Percentiles rank a stretch among this genome's conserved stretches.
Evolutionary conservation across 768 basidiomycete genomes (phyloP).

Genomic region (Russula emetica): DNA sequence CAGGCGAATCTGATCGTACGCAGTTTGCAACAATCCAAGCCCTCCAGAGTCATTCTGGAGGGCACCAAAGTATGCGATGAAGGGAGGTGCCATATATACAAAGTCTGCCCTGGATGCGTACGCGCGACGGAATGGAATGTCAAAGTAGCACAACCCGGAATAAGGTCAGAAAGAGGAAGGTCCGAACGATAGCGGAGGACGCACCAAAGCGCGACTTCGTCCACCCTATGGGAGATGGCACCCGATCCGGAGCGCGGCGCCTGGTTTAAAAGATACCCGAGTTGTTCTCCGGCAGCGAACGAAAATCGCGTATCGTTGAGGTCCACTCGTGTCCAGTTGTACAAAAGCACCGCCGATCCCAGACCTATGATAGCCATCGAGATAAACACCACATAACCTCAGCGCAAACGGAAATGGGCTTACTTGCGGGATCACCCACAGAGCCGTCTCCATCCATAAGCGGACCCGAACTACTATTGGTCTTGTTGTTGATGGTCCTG

Average conservation of each 20-base stretch:
- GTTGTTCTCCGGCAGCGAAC: constrained; percentile 43
- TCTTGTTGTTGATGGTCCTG: constrained; percentile 40
- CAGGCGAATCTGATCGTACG: constrained; percentile 53
- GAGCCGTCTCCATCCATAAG: constrained; percentile 47
- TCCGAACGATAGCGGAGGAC: constrained; percentile 9
- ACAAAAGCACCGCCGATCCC: constrained; percentile 49
- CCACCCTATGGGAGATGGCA: constrained; percentile 54
- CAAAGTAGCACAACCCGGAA: neutral
- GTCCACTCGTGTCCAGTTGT: constrained; percentile 48
- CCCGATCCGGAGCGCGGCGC: constrained; percentile 46
- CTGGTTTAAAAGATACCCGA: constrained; percentile 44
- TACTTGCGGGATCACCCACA: constrained; percentile 59
- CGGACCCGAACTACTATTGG: constrained; percentile 36
- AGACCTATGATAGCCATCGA: constrained; percentile 37
- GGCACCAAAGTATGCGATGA: constrained; percentile 61
- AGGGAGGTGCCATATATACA: constrained; percentile 60
- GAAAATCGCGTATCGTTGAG: constrained; percentile 37
- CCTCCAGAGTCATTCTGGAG: constrained; percentile 39
- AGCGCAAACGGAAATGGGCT: neutral
- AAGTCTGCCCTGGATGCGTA: constrained; percentile 47
- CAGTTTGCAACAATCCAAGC: constrained; percentile 40
- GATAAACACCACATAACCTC: neutral
- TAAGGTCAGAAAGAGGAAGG: neutral
- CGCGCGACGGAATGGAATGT: neutral
- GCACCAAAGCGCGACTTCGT: constrained; percentile 53